Conservation (phyloP, 768 basidiomycete species). For the Boletus rubroflammeus region DNA sequence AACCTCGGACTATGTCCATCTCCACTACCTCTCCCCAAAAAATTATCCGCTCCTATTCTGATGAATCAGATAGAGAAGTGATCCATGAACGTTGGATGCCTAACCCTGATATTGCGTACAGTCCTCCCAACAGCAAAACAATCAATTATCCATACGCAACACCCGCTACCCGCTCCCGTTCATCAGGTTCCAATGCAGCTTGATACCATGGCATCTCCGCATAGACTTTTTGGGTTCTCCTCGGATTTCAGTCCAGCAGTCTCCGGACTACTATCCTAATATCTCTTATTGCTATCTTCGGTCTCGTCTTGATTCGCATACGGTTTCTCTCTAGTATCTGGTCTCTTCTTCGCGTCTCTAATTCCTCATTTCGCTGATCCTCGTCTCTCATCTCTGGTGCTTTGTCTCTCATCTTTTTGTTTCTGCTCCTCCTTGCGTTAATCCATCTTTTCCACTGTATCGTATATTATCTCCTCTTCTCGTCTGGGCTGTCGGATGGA, state of each 20-base stretch:
- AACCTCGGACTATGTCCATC: slow-evolving; percentile 48
- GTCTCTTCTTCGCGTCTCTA: slow-evolving; percentile 4
- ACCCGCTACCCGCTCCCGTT: slow-evolving; percentile 25
- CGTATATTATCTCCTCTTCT: slow-evolving; percentile 28
- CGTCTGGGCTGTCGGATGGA: slow-evolving; percentile 30
- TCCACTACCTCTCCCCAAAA: slow-evolving; percentile 49
- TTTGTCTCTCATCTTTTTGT: slow-evolving; percentile 14
- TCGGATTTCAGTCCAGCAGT: slow-evolving; percentile 26
- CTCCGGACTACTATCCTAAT: slow-evolving; percentile 32
- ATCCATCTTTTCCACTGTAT: slow-evolving; percentile 28
- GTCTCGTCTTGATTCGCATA: slow-evolving; percentile 24
- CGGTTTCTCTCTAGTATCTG: slow-evolving; percentile 17
- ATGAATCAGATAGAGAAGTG: slow-evolving; percentile 55
- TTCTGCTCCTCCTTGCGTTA: slow-evolving; percentile 32
- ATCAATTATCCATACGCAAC: slow-evolving; percentile 27
- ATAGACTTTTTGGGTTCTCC: slow-evolving; percentile 23
- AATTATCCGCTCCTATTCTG: slow-evolving; percentile 58
- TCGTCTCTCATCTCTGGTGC: slow-evolving; percentile 12
- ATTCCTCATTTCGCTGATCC: slow-evolving; percentile 10
- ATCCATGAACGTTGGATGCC: slow-evolving; percentile 70
- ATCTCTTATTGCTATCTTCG: slow-evolving; percentile 35
- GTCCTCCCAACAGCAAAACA: slow-evolving; percentile 35
- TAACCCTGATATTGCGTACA: slow-evolving; percentile 35
- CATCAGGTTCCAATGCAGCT: slow-evolving; percentile 35
- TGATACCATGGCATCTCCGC: slow-evolving; percentile 22